Evolutionary conservation across 2,329 filamentous ascomycete species (phyloP).

Genomic region (Tympanopsis confertula): DNA sequence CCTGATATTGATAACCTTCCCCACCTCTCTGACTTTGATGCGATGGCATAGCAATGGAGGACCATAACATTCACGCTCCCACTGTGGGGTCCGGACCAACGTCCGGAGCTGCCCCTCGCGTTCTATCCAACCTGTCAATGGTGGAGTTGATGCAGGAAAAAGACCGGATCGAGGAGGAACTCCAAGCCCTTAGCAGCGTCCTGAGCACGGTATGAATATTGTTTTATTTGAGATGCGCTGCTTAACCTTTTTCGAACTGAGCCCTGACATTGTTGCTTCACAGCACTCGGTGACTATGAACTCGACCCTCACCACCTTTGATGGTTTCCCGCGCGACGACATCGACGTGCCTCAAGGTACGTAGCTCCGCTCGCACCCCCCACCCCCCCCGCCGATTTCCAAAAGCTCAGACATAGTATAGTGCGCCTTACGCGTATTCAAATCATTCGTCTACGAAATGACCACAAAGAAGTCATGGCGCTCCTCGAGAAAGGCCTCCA

Average conservation of each 20-base stretch:
- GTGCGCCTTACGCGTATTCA: constrained; percentile 85
- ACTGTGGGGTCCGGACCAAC: constrained; percentile 70
- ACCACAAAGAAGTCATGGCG: constrained; percentile 82
- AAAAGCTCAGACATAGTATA: no score
- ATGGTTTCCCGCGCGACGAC: constrained; percentile 86
- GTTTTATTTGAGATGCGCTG: no score
- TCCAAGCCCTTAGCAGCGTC: constrained; percentile 72
- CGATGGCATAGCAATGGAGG: not conserved
- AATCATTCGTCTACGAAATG: constrained; percentile 82
- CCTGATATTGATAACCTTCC: no score
- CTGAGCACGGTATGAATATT: constrained; percentile 82
- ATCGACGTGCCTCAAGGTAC: constrained; percentile 89
- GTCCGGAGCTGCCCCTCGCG: constrained; percentile 40
- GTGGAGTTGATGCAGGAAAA: constrained; percentile 75
- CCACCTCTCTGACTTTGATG: not conserved
- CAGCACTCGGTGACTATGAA: constrained; percentile 92
- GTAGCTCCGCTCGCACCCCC: not conserved
- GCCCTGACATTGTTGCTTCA: not conserved
- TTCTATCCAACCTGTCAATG: constrained; percentile 55
- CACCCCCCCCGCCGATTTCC: constrained; percentile 7
- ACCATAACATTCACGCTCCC: constrained; percentile 47
- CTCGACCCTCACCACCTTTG: constrained; percentile 72
- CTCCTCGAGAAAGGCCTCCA: constrained; percentile 78
- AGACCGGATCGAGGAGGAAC: constrained; percentile 72
- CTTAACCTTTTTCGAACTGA: no score